A percentile compares a stretch with the other conserved stretches of the same genome.
phyloP scores from a whole-genome alignment of 169 alveolate species.

The Cryptosporidium ubiquitum region DNA sequence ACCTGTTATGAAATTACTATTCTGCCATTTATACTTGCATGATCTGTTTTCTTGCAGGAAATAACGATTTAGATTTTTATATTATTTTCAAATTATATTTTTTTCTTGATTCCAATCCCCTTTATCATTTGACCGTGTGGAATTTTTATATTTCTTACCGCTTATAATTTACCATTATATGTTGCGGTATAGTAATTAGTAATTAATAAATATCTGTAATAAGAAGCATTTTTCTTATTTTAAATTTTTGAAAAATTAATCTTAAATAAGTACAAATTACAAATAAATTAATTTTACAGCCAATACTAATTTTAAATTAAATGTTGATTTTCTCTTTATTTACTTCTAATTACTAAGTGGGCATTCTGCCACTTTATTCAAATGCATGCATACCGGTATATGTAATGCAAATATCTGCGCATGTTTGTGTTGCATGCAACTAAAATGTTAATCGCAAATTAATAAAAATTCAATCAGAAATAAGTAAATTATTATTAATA shows the following conservation, averaged over 20 bases:
- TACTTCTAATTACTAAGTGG: neutral
- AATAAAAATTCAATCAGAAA: no score
- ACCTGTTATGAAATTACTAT: neutral
- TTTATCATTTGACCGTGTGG: conserved; percentile 2
- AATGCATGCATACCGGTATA: neutral
- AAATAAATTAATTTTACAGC: no score
- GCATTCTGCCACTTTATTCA: neutral
- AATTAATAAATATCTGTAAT: neutral
- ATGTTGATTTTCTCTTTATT: no score
- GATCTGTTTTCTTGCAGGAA: neutral
- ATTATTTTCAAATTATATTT: conserved; percentile 29
- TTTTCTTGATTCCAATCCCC: conserved; percentile 38
- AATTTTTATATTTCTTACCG: conserved; percentile 29
- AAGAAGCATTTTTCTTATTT: no score
- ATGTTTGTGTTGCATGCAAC: neutral
- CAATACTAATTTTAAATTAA: no score
- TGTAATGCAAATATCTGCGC: neutral
- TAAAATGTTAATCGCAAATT: neutral
- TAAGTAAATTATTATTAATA: no score
- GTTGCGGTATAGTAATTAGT: neutral
- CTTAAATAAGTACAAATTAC: neutral
- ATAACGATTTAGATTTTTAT: neutral
- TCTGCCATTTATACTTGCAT: neutral
- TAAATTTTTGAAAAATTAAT: no score
- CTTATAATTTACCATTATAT: neutral